phyloP scores from a whole-genome alignment of 2,329 filamentous ascomycete species.

The Didymella arachidicola region DNA sequence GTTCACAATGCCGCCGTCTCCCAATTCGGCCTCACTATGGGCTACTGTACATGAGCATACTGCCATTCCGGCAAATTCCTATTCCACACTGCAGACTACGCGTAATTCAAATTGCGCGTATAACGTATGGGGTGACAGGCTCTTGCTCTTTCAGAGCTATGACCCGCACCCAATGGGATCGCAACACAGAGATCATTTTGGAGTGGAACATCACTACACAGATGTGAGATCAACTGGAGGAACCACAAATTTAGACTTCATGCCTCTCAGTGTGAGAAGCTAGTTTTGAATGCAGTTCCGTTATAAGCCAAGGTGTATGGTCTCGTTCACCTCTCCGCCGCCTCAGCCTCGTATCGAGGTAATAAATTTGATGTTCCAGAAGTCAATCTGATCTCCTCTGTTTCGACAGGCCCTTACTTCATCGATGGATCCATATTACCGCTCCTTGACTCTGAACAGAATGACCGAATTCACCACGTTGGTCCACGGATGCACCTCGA shows the following conservation, averaged over 20 bases:
- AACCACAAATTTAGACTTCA: conserved; percentile 10
- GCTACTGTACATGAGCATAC: neutral
- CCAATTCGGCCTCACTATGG: neutral
- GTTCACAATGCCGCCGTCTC: too few relatives aligned
- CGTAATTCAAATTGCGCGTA: neutral
- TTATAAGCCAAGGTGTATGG: neutral
- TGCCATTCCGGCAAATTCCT: neutral
- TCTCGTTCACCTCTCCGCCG: too few relatives aligned
- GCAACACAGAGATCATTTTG: neutral
- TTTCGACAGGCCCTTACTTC: too few relatives aligned
- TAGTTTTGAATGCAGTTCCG: neutral
- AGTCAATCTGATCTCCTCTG: neutral
- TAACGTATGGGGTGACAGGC: neutral
- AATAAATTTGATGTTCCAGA: neutral
- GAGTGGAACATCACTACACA: neutral
- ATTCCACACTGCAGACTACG: neutral
- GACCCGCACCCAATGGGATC: neutral
- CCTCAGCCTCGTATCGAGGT: neutral
- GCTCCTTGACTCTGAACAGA: conserved; percentile 41
- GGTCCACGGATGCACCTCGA: conserved; percentile 59
- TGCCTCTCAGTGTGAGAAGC: conserved; percentile 2
- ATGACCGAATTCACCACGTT: conserved; percentile 61
- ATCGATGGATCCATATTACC: neutral
- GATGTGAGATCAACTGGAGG: neutral
- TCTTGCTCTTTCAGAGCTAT: neutral